Conservation (phyloP, 345 rosid genomes). For the Aquilaria malaccensis region DNA sequence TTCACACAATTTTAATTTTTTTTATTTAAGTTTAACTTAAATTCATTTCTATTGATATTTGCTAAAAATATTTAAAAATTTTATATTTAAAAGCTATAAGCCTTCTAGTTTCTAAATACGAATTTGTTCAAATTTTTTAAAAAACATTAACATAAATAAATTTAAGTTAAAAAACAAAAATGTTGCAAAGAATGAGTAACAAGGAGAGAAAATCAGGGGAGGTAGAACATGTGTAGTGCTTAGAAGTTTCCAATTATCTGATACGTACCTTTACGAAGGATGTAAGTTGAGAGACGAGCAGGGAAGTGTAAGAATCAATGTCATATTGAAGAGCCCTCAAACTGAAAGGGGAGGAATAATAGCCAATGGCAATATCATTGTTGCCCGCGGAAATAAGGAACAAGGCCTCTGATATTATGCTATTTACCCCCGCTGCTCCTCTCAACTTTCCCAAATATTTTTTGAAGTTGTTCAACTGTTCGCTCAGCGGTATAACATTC, state of each 20-base stretch:
- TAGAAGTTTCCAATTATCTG: neutral
- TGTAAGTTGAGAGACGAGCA: slow-evolving; percentile 9
- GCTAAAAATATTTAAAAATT: too few species aligned
- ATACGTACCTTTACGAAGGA: slow-evolving; percentile 14
- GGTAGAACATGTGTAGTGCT: too few species aligned
- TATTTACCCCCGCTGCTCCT: slow-evolving; percentile 5
- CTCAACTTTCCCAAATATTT: slow-evolving; percentile 12
- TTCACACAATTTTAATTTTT: too few species aligned
- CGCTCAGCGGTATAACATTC: neutral
- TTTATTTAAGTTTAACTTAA: too few species aligned
- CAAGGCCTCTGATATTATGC: neutral
- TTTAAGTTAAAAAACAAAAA: too few species aligned
- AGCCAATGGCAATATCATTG: slow-evolving; percentile 16
- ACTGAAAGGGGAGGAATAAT: neutral
- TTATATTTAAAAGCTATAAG: too few species aligned
- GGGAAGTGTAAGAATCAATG: slow-evolving; percentile 6
- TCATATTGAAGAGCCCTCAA: neutral
- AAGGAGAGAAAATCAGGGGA: neutral
- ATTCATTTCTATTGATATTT: too few species aligned
- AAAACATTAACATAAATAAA: too few species aligned
- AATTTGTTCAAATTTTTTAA: too few species aligned
- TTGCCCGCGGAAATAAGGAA: slow-evolving; percentile 14
- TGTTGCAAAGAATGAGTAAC: too few species aligned
- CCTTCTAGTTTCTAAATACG: too few species aligned
- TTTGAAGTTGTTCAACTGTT: slow-evolving; percentile 13